These are phyloP conservation scores for Apiotrichum mycotoxinovorans DNA, from an alignment of 1,284 basidiomycete genomes.

Conservation along the genomic window DNA sequence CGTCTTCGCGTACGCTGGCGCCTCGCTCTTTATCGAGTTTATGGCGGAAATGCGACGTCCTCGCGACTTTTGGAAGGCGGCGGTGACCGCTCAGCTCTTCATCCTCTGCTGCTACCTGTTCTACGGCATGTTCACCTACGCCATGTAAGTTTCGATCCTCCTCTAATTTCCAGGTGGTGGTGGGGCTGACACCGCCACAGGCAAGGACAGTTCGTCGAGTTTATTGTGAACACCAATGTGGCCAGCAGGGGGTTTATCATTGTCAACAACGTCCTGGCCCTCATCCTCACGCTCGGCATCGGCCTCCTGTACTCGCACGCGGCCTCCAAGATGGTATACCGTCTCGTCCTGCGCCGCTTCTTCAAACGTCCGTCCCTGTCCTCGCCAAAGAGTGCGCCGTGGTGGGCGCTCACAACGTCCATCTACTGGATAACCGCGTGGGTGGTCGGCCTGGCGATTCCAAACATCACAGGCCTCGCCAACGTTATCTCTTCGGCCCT, in stretches of 20 bases:
- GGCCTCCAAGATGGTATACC: constrained; percentile 11
- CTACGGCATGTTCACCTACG: constrained; percentile 53
- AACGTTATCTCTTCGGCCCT: constrained; percentile 53
- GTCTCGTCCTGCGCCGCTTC: constrained; percentile 52
- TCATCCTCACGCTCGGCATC: constrained; percentile 52
- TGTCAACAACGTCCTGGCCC: constrained; percentile 54
- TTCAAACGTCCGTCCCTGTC: constrained; percentile 56
- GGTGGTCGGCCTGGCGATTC: constrained; percentile 60
- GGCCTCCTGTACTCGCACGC: constrained; percentile 66
- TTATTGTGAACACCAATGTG: constrained; percentile 61
- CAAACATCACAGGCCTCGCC: constrained; percentile 57
- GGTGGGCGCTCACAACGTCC: constrained; percentile 44
- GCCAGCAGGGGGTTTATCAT: constrained; percentile 52
- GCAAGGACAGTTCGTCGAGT: constrained; percentile 60
- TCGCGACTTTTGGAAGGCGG: constrained; percentile 69
- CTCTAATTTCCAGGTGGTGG: no score
- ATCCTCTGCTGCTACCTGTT: constrained; percentile 55
- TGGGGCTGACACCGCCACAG: constrained; percentile 18
- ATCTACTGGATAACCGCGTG: constrained; percentile 53
- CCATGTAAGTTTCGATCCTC: neutral
- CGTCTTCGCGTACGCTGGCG: constrained; percentile 57
- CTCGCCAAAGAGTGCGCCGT: constrained; percentile 54
- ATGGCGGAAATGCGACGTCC: constrained; percentile 68
- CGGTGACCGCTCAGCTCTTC: constrained; percentile 58
- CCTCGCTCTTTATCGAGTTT: constrained; percentile 59